Evolutionary conservation across 371 early-diverging fungal genomes (phyloP), one percentile per base, ranked within the genome.

Genomic region (Rhizopus sp.): DNA sequence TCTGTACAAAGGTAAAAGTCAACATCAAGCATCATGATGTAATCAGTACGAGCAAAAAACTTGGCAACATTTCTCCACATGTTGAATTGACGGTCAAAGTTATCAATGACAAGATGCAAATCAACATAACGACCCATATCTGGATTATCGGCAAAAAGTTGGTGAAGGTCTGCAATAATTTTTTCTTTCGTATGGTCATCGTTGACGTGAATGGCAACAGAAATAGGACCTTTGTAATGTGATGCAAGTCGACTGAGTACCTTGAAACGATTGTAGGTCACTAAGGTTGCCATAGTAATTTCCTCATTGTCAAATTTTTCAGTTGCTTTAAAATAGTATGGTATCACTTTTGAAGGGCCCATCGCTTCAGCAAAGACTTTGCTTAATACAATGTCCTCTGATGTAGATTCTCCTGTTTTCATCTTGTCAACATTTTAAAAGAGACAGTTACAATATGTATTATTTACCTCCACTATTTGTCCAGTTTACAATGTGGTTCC

Each of bases 61-160:
- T 83, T 80, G 57, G 86, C 86, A 0, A 85, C 81, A 39, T 85
- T 85, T 45, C 86, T 73, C 86, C 86, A 85, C 81, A 82, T 79
- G 55, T 85, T 85, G 68, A 85, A 83, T 53, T 84, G 83, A 47
- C 83, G 70, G 52, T 82, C 81, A 60, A 81, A 84, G 38, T 73
- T 72, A 55, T 85, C 86, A 1, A 83, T 73, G 1, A 85, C 80
- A 23, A 85, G 62, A 59, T 85, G 86, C 16, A 82, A 50, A 63
- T 85, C 86, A 3, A 83, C 82, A 44, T 75, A 82, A 46, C 78
- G 54, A 17, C 72, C 63, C 73, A 85, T 68, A 50, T 81, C 64
- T 3, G 80, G 77, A 31, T 84, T 78, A 1, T 66, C 69, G 5
- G 77, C 70, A 48, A 74, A 80, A 16, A 85, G 65, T 29, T 68